phyloP scores from a whole-genome alignment of 2,329 filamentous ascomycete genomes.

The Neopestalotiopsis sp. region DNA sequence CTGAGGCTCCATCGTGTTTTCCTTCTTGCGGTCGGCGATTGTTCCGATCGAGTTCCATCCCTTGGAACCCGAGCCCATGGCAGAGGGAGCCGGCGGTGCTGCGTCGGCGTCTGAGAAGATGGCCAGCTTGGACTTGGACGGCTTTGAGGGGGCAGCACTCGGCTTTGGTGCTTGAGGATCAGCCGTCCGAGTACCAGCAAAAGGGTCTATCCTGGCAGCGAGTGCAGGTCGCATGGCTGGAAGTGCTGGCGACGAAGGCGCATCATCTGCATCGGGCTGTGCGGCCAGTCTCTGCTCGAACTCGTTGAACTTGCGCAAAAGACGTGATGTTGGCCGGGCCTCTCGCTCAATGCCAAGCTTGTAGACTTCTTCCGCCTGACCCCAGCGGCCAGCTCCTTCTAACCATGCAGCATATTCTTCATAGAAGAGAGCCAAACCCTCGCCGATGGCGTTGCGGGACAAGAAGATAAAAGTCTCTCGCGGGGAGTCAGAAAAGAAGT shows the following conservation, averaged over 20 bases:
- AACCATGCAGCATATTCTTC: slow-evolving; percentile 97
- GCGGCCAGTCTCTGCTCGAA: slow-evolving; percentile 82
- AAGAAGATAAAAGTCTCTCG: slow-evolving; percentile 93
- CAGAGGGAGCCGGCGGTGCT: slow-evolving; percentile 61
- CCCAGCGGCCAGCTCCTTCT: slow-evolving; percentile 82
- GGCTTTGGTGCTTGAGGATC: slow-evolving; percentile 72
- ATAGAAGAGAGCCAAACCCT: slow-evolving; percentile 88
- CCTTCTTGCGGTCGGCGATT: slow-evolving; percentile 87
- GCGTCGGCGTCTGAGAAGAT: slow-evolving; percentile 85
- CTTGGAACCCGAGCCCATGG: slow-evolving; percentile 60
- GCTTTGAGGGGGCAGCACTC: slow-evolving; percentile 62
- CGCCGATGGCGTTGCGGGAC: slow-evolving; percentile 85
- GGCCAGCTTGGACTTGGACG: slow-evolving; percentile 80
- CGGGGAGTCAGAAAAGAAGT: slow-evolving; percentile 90
- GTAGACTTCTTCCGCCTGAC: slow-evolving; percentile 93
- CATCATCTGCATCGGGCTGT: slow-evolving; percentile 63
- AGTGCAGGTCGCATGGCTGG: slow-evolving; percentile 83
- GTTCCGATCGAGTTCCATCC: slow-evolving; percentile 95
- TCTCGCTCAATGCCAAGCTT: slow-evolving; percentile 87
- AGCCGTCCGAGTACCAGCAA: slow-evolving; percentile 59
- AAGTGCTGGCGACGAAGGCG: slow-evolving; percentile 85
- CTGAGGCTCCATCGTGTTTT: slow-evolving; percentile 84
- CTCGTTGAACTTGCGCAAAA: slow-evolving; percentile 89
- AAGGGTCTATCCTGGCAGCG: slow-evolving; percentile 85
- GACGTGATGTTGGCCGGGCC: slow-evolving; percentile 79